Evolutionary conservation across 352 stramenopile genomes (phyloP).

Genomic region (Sclerospora graminicola): DNA sequence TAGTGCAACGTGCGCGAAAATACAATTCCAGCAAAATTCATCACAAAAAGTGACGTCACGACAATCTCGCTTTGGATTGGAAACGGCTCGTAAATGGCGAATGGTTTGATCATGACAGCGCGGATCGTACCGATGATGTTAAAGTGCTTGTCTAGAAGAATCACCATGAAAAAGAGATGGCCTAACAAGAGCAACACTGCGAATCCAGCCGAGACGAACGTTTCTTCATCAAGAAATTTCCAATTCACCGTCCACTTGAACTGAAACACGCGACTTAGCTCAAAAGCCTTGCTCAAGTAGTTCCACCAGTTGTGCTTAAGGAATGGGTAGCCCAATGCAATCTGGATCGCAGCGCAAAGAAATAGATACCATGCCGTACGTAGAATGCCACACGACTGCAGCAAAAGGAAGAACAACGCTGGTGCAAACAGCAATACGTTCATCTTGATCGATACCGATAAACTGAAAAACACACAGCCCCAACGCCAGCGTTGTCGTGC

Average conservation of each 20-base stretch:
- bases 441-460: conserved; percentile 98
- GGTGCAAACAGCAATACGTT: conserved; percentile 97
- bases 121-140: conserved; percentile 66
- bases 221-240: conserved; percentile 82
- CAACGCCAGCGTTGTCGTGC: conserved; percentile 72
- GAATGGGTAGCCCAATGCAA: conserved; percentile 92
- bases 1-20: conserved; percentile 97
- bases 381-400: conserved; percentile 83
- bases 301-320: conserved; percentile 89
- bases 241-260: conserved; percentile 99
- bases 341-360: conserved; percentile 86
- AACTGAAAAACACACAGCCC: conserved; percentile 91
- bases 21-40: conserved; percentile 95
- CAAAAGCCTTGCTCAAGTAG: conserved; percentile 96
- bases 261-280: conserved; percentile 96
- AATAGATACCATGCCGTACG: conserved; percentile 79
- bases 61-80: conserved; percentile 76
- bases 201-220: conserved; percentile 61
- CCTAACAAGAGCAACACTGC: conserved; percentile 42
- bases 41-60: conserved; percentile 80
- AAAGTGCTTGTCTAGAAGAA: conserved; percentile 80
- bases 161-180: conserved; percentile 62
- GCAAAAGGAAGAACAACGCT: conserved; percentile 91
- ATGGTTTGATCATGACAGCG: conserved; percentile 58
- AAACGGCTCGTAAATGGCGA: conserved; percentile 64